Conservation (phyloP, 345 rosid genomes). For the Murraya koenigii region DNA sequence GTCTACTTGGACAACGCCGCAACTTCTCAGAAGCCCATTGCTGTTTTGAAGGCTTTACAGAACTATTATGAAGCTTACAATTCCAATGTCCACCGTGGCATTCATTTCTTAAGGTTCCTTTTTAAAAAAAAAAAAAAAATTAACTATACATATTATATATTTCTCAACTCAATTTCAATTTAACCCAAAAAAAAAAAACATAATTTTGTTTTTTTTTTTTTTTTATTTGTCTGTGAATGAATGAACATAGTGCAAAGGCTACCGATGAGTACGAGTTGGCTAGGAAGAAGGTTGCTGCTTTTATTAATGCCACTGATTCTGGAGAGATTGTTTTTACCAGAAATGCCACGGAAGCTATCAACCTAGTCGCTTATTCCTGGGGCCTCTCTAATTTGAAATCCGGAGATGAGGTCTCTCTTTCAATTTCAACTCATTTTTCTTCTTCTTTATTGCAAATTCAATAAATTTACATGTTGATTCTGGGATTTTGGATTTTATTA, state of each 20-base stretch:
- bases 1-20: conserved; percentile 95
- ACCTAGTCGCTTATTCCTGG: conserved; percentile 88
- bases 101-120: conserved; percentile 69
- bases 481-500: too few species aligned
- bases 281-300: conserved; percentile 80
- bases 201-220: neutral
- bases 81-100: conserved; percentile 90
- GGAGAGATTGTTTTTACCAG: conserved; percentile 84
- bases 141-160: too few species aligned
- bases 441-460: neutral
- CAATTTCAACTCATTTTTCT: neutral
- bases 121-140: too few species aligned
- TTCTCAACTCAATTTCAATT: too few species aligned
- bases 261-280: conserved; percentile 90
- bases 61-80: conserved; percentile 69
- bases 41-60: conserved; percentile 70
- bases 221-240: neutral
- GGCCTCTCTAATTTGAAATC: conserved; percentile 67
- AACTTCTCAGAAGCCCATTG: conserved; percentile 88
- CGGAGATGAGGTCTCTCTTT: conserved; percentile 67
- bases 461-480: too few species aligned
- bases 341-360: conserved; percentile 96
- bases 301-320: conserved; percentile 71
- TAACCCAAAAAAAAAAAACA: too few species aligned
- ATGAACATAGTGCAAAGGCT: conserved; percentile 67